These are phyloP conservation scores for Prunus armeniaca DNA, from an alignment of 306 rosid species.

Conservation along the genomic window DNA sequence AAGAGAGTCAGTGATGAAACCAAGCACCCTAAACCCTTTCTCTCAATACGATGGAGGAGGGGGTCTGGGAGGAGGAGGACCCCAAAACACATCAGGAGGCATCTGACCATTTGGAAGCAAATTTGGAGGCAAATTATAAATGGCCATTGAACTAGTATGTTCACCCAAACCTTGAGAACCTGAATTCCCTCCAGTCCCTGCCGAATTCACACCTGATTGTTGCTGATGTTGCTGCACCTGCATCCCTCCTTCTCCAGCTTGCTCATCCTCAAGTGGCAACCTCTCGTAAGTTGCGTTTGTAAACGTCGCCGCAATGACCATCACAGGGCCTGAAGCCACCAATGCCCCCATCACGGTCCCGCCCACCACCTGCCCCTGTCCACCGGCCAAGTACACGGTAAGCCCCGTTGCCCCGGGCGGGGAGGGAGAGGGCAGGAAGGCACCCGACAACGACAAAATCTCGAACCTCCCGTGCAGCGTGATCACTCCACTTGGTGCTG, in stretches of 20 bases:
- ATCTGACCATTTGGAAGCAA: slow-evolving; percentile 65
- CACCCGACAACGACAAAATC: slow-evolving; percentile 71
- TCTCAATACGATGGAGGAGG: slow-evolving; percentile 67
- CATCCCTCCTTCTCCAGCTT: slow-evolving; percentile 36
- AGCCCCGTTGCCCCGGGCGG: slow-evolving; percentile 66
- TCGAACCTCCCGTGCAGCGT: slow-evolving; percentile 65
- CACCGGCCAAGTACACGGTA: slow-evolving; percentile 64
- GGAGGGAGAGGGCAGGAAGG: slow-evolving; percentile 74
- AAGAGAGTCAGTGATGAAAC: slow-evolving; percentile 2
- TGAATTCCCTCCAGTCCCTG: slow-evolving; percentile 24
- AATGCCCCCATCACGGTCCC: slow-evolving; percentile 66
- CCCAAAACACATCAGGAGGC: slow-evolving; percentile 71
- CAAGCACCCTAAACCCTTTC: neutral
- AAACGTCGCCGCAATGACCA: slow-evolving; percentile 78
- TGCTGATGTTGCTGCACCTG: slow-evolving; percentile 27
- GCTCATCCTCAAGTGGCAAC: slow-evolving; percentile 60
- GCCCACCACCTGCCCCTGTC: slow-evolving; percentile 77
- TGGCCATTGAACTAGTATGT: slow-evolving; percentile 24
- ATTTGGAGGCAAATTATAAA: slow-evolving; percentile 63
- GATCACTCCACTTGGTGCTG: slow-evolving; percentile 56
- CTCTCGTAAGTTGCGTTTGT: slow-evolving; percentile 74
- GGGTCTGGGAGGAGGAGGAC: slow-evolving; percentile 47
- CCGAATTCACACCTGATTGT: slow-evolving; percentile 38
- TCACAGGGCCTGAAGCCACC: slow-evolving; percentile 68
- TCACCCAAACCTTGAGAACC: slow-evolving; percentile 42